A percentile compares a stretch with the other conserved stretches of the same genome.
phyloP scores from a whole-genome alignment of 345 rosid species.

The Sisymbrium altissimum region DNA sequence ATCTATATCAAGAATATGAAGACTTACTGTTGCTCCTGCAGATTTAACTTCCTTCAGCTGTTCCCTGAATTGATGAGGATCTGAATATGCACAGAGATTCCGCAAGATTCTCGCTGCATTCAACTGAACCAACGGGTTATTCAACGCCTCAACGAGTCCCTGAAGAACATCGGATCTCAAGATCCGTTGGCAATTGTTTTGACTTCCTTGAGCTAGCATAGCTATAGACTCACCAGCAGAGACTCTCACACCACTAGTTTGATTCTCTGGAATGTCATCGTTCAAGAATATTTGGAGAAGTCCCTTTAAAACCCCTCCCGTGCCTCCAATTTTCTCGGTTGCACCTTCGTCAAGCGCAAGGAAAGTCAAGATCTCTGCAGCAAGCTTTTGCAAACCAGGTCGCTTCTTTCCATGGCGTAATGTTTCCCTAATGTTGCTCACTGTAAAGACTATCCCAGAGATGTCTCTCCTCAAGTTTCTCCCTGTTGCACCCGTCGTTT shows the following conservation, averaged over 20 bases:
- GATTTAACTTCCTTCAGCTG: constrained; percentile 42
- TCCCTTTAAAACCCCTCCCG: constrained; percentile 79
- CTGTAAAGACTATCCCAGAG: constrained; percentile 75
- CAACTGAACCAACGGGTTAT: constrained; percentile 42
- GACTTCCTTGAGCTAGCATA: constrained; percentile 80
- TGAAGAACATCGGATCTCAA: constrained; percentile 49
- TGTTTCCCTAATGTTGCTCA: constrained; percentile 76
- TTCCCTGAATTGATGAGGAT: constrained; percentile 40
- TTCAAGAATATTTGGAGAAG: constrained; percentile 65
- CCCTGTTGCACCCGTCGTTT: constrained; percentile 74
- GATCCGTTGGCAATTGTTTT: constrained; percentile 59
- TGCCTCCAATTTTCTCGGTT: constrained; percentile 78
- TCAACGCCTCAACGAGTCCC: constrained; percentile 49
- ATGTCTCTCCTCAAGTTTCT: constrained; percentile 61
- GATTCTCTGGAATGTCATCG: constrained; percentile 34
- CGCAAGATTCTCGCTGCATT: constrained; percentile 77
- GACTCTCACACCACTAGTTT: constrained; percentile 41
- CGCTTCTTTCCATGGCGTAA: constrained; percentile 58
- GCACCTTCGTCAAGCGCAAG: constrained; percentile 76
- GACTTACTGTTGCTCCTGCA: constrained; percentile 61
- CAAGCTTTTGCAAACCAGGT: constrained; percentile 55
- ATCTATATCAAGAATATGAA: background rate
- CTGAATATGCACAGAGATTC: constrained; percentile 58
- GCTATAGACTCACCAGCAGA: constrained; percentile 91
- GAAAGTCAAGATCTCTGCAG: constrained; percentile 68